A percentile compares a stretch with the other conserved stretches of the same genome.
phyloP scores from a whole-genome alignment of 176 grass and related monocot species.

The Musa acuminata region DNA sequence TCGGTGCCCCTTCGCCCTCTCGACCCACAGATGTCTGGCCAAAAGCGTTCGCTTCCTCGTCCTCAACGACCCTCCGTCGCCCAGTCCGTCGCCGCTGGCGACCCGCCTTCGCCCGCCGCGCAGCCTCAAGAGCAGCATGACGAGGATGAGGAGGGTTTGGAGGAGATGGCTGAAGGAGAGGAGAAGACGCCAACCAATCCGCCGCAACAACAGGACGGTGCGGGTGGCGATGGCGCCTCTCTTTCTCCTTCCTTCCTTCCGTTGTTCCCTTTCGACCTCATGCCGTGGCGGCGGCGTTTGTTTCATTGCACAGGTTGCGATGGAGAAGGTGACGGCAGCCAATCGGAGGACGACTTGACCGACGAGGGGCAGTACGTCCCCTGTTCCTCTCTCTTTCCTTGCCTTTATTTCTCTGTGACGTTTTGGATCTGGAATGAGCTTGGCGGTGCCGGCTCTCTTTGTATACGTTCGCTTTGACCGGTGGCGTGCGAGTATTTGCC shows the following conservation, averaged over 20 bases:
- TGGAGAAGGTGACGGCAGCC: background rate
- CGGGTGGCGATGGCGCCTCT: background rate
- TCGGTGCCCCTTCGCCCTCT: background rate
- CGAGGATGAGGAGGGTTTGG: background rate
- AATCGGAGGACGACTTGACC: background rate
- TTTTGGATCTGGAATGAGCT: background rate
- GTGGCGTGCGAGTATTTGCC: background rate
- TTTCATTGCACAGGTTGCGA: background rate
- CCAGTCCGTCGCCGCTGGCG: background rate
- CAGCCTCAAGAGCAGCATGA: background rate
- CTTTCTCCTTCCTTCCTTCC: background rate
- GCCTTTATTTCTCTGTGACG: background rate
- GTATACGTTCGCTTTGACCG: background rate
- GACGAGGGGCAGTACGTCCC: background rate
- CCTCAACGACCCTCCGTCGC: background rate
- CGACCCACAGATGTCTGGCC: slow-evolving; percentile 1
- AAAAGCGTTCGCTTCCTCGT: background rate
- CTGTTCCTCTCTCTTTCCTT: background rate
- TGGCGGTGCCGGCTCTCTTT: background rate
- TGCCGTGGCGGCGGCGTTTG: background rate
- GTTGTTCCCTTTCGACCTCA: background rate
- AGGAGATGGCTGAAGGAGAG: background rate
- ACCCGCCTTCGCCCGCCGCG: background rate
- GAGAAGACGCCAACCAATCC: background rate
- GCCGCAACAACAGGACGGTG: slow-evolving; percentile 1